Conservation (phyloP, 164 flowering plant species). For the Platanus orientalis region DNA sequence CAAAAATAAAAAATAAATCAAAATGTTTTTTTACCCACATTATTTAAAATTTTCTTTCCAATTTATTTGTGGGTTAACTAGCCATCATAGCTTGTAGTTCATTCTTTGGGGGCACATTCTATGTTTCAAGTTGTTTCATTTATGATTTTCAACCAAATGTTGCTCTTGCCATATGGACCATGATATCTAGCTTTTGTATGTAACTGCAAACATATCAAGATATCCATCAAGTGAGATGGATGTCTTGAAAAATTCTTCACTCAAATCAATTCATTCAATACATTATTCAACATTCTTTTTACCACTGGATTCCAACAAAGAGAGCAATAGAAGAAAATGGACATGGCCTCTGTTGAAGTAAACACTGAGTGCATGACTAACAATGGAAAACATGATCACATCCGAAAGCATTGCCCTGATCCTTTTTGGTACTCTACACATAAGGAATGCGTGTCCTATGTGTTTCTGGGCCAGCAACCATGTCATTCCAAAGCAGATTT, state of each 20-base stretch:
- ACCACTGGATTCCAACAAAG: neutral
- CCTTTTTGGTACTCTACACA: conserved; percentile 8
- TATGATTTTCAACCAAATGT: no score
- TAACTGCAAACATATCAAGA: neutral
- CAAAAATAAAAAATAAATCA: no score
- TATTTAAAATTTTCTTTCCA: no score
- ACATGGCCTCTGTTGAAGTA: neutral
- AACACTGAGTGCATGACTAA: neutral
- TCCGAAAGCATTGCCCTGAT: neutral
- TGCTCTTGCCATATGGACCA: no score
- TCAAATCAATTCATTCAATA: neutral
- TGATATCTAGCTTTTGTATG: neutral
- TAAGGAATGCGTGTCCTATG: conserved; percentile 60
- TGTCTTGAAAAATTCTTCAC: neutral
- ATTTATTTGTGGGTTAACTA: no score
- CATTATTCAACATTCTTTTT: neutral
- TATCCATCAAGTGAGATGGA: neutral
- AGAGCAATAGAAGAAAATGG: neutral
- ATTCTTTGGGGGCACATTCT: no score
- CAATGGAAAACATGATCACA: neutral
- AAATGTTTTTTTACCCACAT: no score
- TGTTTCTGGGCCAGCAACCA: conserved; percentile 66
- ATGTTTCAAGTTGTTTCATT: no score
- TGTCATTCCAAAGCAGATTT: conserved; percentile 79
- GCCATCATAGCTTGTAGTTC: no score